These are phyloP conservation scores for Botrytis fabae DNA, from an alignment of 2,329 filamentous ascomycete genomes.

Conservation along the genomic window DNA sequence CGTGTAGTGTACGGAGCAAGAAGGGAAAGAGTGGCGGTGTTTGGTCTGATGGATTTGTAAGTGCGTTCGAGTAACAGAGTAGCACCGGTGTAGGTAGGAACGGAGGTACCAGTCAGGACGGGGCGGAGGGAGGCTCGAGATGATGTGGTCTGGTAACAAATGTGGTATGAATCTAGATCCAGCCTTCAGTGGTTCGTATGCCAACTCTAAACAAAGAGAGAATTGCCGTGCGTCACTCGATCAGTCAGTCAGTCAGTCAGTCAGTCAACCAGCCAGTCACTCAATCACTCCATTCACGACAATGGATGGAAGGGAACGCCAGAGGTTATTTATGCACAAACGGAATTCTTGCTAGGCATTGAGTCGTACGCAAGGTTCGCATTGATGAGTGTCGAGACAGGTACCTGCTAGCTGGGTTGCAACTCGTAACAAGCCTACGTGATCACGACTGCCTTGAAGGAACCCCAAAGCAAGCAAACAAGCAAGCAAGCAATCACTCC, in stretches of 20 bases:
- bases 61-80: neutral
- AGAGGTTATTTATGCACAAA: neutral
- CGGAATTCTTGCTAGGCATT: neutral
- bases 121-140: neutral
- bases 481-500: neutral
- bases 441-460: slow-evolving; percentile 17
- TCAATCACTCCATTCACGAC: neutral
- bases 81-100: neutral
- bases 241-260: neutral
- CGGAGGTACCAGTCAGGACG: neutral
- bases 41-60: neutral
- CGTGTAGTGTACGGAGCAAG: neutral
- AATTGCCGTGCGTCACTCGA: neutral
- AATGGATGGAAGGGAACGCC: neutral
- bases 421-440: neutral
- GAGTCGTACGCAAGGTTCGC: neutral
- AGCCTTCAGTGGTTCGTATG: neutral
- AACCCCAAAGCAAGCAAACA: neutral
- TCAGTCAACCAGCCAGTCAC: neutral
- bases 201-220: neutral
- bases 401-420: neutral
- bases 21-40: neutral
- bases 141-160: neutral
- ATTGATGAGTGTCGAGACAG: neutral
- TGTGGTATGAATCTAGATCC: neutral